Conservation (phyloP, 2,329 filamentous ascomycete species). For the Aspergillus quadricinctus region DNA sequence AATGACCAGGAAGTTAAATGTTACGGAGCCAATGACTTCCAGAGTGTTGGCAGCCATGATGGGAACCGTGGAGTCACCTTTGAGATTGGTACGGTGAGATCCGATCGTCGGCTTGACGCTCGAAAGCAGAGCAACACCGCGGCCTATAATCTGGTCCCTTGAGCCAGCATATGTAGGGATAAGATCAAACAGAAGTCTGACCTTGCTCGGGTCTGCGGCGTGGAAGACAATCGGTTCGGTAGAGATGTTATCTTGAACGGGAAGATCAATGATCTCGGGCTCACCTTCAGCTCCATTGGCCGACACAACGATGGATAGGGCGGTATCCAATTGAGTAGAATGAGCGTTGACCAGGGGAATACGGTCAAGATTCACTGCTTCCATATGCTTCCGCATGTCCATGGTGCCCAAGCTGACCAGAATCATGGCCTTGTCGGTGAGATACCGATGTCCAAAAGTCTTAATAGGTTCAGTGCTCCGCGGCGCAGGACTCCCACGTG, state of each 20-base stretch:
- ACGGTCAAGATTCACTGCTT: slow-evolving; percentile 79
- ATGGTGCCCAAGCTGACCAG: slow-evolving; percentile 91
- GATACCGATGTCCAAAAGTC: slow-evolving; percentile 91
- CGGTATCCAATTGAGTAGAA: slow-evolving; percentile 88
- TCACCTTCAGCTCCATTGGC: slow-evolving; percentile 82
- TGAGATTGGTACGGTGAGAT: slow-evolving; percentile 80
- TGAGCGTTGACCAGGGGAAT: slow-evolving; percentile 86
- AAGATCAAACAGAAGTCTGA: slow-evolving; percentile 90
- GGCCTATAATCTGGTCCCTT: slow-evolving; percentile 76
- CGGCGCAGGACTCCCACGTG: slow-evolving; percentile 36
- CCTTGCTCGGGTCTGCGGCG: slow-evolving; percentile 69
- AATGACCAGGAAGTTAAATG: slow-evolving; percentile 95
- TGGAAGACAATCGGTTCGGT: slow-evolving; percentile 93
- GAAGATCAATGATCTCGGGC: slow-evolving; percentile 82
- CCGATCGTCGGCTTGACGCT: slow-evolving; percentile 80
- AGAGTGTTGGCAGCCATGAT: slow-evolving; percentile 77
- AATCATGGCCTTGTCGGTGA: slow-evolving; percentile 83
- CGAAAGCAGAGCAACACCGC: slow-evolving; percentile 82
- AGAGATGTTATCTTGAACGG: slow-evolving; percentile 86
- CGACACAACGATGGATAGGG: slow-evolving; percentile 84
- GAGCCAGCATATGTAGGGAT: slow-evolving; percentile 88
- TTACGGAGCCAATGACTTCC: slow-evolving; percentile 89
- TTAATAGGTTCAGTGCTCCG: slow-evolving; percentile 72
- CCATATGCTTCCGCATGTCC: slow-evolving; percentile 78
- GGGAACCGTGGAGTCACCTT: slow-evolving; percentile 87